Base-by-base conservation (phyloP, 345 rosid genomes). In the Leavenworthia alabamica region DNA sequence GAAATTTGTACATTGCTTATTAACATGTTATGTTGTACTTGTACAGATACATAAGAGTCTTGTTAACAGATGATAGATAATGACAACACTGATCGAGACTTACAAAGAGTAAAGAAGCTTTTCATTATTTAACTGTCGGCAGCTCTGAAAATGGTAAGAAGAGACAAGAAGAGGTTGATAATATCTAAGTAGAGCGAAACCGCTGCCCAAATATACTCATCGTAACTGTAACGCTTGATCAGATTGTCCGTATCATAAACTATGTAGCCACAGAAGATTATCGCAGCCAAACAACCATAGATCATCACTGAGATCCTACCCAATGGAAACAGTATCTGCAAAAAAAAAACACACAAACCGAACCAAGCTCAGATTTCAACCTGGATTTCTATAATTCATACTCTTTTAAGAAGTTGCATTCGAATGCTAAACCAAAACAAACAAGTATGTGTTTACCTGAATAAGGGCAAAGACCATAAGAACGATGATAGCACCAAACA, bases 171-270 rank as follows among this genome's bases (percentile, higher is more conserved):
- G 66, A 89, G 89, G 63, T 86, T 89, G 26, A 86, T 71, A 66
- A 86, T 77, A 49, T 89, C 97, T 14, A 89, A 73, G 64, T 89
- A 89, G 53, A 89, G 71, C 10, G 84, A 40, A n/a, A 89, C 83
- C 0, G 97, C 79, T 20, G 97, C 97, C 97, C 97, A 89, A 19
- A 89, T 86, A 36, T 89, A 86, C 8, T 89, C 95, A 58, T 86
- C 97, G 15, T 89, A 89, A 3, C 78, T 26, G 70, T 63, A 77
- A 7, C 95, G 89, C 74, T 89, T 89, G 79, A 89, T 89, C 53
- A 89, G 78, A 69, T 89, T 89, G 75, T 86, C 97, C 0, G 97
- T 89, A 56, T 89, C 95, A 19, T 81, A 89, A n/a, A 86, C 62
- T 27, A 89, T 89, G 68, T 86, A 89, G 1, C 89, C 96, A 42